Evolutionary conservation across 2,329 filamentous ascomycete genomes (phyloP).

Genomic region (Pseudocercospora fijiensis): DNA sequence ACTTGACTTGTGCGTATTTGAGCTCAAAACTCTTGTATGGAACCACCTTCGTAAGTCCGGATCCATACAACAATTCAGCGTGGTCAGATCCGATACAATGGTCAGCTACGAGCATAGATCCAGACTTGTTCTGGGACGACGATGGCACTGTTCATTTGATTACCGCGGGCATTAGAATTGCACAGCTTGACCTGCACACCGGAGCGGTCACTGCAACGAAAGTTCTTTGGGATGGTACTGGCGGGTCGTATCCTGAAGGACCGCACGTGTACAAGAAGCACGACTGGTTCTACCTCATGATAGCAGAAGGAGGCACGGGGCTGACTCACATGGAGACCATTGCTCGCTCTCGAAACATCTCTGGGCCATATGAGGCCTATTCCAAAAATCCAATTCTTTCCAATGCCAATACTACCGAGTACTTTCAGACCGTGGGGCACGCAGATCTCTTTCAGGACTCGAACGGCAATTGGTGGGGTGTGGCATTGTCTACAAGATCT

Average conservation of each 20-base stretch:
- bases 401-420: constrained; percentile 30
- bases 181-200: constrained; percentile 38
- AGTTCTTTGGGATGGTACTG: constrained; percentile 42
- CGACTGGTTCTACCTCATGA: constrained; percentile 40
- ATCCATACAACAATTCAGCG: constrained; percentile 45
- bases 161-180: constrained; percentile 36
- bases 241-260: constrained; percentile 38
- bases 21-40: not conserved
- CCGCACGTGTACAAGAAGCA: constrained; percentile 43
- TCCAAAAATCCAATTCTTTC: constrained; percentile 33
- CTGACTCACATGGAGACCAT: constrained; percentile 44
- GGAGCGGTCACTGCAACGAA: constrained; percentile 29
- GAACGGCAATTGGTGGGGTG: constrained; percentile 54
- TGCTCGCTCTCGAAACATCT: constrained; percentile 41
- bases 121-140: constrained; percentile 53
- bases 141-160: constrained; percentile 55
- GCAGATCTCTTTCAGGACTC: constrained; percentile 57
- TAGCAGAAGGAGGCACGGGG: constrained; percentile 43
- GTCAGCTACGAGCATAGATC: constrained; percentile 33
- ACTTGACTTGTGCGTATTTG: constrained; percentile 32
- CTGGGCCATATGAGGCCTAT: constrained; percentile 34
- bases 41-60: constrained; percentile 46
- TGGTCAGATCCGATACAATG: constrained; percentile 54
- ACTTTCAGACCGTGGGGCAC: constrained; percentile 56
- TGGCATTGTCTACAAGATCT: constrained; percentile 49